phyloP scores from a whole-genome alignment of 192 early-diverging fungal species.

The Funneliformis geosporum region DNA sequence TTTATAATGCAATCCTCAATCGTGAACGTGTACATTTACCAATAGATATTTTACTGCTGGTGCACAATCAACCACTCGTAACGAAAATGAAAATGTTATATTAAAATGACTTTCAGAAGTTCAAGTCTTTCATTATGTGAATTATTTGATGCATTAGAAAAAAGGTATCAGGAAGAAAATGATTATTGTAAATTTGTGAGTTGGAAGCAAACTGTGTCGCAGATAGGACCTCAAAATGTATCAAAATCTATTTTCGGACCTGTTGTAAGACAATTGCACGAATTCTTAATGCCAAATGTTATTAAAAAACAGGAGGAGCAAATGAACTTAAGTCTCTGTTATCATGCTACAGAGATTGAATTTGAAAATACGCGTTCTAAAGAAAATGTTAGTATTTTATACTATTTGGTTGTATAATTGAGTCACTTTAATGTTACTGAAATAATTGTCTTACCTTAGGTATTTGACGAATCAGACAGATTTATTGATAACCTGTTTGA shows the following conservation, averaged over 20 bases:
- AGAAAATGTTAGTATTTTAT: no score
- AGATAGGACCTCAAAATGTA: background rate
- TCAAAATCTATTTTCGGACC: background rate
- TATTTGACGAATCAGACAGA: background rate
- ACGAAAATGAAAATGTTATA: background rate
- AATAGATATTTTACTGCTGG: background rate
- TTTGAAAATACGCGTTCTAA: background rate
- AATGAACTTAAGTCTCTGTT: no score
- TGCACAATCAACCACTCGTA: background rate
- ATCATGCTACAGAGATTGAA: background rate
- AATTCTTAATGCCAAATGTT: background rate
- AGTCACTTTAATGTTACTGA: no score
- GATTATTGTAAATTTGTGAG: background rate
- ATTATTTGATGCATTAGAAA: background rate
- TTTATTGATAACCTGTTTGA: no score
- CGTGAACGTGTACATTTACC: background rate
- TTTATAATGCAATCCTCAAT: background rate
- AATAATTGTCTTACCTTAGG: background rate
- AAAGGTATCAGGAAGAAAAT: background rate
- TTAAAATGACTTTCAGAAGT: background rate
- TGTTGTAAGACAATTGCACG: background rate
- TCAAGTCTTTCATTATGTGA: background rate
- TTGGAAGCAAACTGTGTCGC: background rate
- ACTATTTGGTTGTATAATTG: no score
- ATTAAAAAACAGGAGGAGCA: background rate